Evolutionary conservation across 768 basidiomycete species (phyloP).

Genomic region (Termitomyces sp.): DNA sequence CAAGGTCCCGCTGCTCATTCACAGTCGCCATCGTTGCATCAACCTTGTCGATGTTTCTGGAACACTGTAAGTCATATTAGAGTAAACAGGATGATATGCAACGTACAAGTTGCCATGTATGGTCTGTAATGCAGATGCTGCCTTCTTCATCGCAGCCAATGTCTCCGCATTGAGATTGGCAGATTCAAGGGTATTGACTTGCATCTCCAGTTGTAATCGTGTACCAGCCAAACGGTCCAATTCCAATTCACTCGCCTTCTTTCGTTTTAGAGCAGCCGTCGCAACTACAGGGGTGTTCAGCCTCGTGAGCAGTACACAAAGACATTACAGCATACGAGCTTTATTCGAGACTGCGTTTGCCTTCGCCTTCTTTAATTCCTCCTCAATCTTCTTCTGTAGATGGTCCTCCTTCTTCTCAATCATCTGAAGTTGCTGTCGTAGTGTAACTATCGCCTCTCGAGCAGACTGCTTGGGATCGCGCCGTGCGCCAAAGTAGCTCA

Average conservation of each 20-base stretch:
- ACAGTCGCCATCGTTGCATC: conserved; percentile 86
- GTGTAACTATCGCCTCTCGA: conserved; percentile 87
- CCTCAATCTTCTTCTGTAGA: conserved; percentile 94
- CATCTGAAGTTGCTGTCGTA: conserved; percentile 93
- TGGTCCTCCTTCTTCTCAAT: conserved; percentile 99
- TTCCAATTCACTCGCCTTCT: conserved; percentile 87
- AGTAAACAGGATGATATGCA: not conserved
- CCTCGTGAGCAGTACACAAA: not conserved
- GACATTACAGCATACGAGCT: conserved; percentile 58
- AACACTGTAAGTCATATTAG: not conserved
- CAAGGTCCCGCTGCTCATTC: conserved; percentile 87
- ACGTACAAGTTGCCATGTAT: conserved; percentile 91
- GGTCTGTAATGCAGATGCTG: conserved; percentile 79
- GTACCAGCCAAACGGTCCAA: conserved; percentile 83
- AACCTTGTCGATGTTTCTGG: conserved; percentile 82
- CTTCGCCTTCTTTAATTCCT: conserved; percentile 88
- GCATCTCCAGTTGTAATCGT: conserved; percentile 89
- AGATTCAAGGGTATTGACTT: conserved; percentile 95
- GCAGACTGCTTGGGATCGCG: conserved; percentile 82
- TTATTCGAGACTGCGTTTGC: conserved; percentile 94
- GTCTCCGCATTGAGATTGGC: conserved; percentile 98
- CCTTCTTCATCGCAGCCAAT: conserved; percentile 96
- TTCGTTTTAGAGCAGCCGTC: conserved; percentile 85
- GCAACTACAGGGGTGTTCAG: conserved; percentile 55
- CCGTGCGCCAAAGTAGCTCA: conserved; percentile 87